phyloP scores from a whole-genome alignment of 108 stramenopile species.

The Pseudonitzschia delicatissima region DNA sequence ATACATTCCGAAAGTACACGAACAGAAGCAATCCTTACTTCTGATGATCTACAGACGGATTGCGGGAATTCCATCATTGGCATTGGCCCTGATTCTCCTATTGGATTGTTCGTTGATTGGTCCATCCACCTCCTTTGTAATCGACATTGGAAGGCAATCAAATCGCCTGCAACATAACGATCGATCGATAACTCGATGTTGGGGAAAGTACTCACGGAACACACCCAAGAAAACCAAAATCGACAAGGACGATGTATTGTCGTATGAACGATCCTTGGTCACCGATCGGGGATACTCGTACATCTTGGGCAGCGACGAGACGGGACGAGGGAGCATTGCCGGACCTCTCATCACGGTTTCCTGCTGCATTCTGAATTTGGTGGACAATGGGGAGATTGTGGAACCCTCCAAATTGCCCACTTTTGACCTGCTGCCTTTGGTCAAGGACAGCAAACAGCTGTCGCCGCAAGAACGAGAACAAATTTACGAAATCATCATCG shows the following conservation, averaged over 20 bases:
- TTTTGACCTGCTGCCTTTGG: neutral
- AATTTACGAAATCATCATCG: conserved; percentile 52
- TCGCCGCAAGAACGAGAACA: conserved; percentile 31
- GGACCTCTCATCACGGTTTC: conserved; percentile 74
- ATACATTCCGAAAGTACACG: too few species aligned
- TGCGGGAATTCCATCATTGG: too few species aligned
- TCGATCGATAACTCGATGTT: neutral
- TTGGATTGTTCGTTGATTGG: too few species aligned
- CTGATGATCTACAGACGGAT: too few species aligned
- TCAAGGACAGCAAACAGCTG: conserved; percentile 67
- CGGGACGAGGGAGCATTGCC: conserved; percentile 75
- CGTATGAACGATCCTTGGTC: neutral
- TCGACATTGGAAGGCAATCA: too few species aligned
- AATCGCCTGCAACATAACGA: too few species aligned
- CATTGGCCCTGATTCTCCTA: too few species aligned
- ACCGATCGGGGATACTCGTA: conserved; percentile 6
- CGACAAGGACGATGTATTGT: neutral
- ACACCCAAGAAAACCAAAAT: neutral
- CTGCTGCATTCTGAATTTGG: conserved; percentile 38
- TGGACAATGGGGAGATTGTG: neutral
- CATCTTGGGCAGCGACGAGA: conserved; percentile 74
- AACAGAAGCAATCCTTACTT: too few species aligned
- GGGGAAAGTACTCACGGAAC: conserved; percentile 2
- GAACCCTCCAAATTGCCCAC: neutral
- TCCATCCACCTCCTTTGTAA: too few species aligned